Conservation (phyloP, 2,329 filamentous ascomycete genomes). For the Sarocladium strictum region DNA sequence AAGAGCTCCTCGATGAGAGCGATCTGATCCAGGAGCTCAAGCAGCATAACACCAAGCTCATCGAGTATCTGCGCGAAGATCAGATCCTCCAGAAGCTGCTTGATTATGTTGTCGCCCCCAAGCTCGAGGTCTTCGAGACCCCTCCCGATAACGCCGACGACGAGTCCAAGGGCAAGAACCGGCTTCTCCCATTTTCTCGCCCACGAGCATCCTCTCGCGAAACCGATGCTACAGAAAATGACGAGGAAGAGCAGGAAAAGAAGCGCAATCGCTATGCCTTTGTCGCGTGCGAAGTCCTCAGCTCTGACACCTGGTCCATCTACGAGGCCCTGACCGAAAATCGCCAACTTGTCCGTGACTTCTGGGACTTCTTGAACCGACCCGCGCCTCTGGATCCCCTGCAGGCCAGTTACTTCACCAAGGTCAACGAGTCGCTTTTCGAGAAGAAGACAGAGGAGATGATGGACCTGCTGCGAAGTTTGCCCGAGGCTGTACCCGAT, state of each 20-base stretch:
- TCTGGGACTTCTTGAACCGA: constrained; percentile 85
- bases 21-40: constrained; percentile 97
- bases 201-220: constrained; percentile 48
- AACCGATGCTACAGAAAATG: constrained; percentile 39
- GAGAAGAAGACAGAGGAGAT: constrained; percentile 98
- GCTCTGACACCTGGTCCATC: constrained; percentile 95
- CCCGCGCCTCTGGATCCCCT: constrained; percentile 84
- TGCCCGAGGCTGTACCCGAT: constrained; percentile 75
- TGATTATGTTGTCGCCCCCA: constrained; percentile 84
- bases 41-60: constrained; percentile 94
- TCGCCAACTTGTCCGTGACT: constrained; percentile 67
- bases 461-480: constrained; percentile 79
- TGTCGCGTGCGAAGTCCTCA: constrained; percentile 85
- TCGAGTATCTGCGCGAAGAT: constrained; percentile 90
- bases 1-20: constrained; percentile 92
- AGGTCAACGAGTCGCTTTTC: constrained; percentile 95
- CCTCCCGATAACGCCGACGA: constrained; percentile 45
- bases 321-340: constrained; percentile 88
- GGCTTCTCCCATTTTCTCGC: constrained; percentile 42
- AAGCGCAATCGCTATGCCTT: constrained; percentile 91
- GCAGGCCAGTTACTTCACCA: constrained; percentile 96
- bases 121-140: constrained; percentile 50
- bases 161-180: constrained; percentile 38
- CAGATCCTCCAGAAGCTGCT: constrained; percentile 78
- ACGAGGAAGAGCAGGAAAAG: constrained; percentile 77